These are phyloP conservation scores for Stereum hirsutum DNA, from an alignment of 1,284 basidiomycete species.

Conservation along the genomic window DNA sequence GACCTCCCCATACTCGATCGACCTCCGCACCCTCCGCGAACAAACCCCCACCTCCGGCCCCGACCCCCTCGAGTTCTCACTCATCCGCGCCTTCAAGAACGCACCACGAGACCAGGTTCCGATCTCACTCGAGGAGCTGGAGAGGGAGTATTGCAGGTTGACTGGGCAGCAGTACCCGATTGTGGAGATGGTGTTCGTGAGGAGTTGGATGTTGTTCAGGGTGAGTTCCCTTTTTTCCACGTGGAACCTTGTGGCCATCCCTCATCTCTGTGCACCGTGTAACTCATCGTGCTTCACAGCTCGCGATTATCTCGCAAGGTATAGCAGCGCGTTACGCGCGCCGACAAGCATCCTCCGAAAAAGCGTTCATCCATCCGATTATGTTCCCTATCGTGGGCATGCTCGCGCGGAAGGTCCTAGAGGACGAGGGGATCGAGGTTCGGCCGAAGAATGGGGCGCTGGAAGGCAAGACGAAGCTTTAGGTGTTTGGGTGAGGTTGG, in stretches of 20 bases:
- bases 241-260: neutral
- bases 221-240: slow-evolving; percentile 31
- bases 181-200: slow-evolving; percentile 64
- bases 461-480: too few species aligned
- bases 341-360: slow-evolving; percentile 82
- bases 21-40: slow-evolving; percentile 23
- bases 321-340: slow-evolving; percentile 85
- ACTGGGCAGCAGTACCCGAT: slow-evolving; percentile 64
- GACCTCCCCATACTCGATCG: slow-evolving; percentile 76
- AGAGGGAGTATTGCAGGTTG: slow-evolving; percentile 65
- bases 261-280: neutral
- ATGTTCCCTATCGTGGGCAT: slow-evolving; percentile 59
- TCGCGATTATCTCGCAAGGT: slow-evolving; percentile 86
- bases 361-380: slow-evolving; percentile 45
- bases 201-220: slow-evolving; percentile 85
- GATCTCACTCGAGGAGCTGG: slow-evolving; percentile 64
- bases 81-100: slow-evolving; percentile 51
- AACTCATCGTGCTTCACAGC: slow-evolving; percentile 31
- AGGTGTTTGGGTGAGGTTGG: too few species aligned
- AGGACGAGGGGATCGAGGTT: slow-evolving; percentile 45
- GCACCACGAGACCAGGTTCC: slow-evolving; percentile 46
- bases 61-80: slow-evolving; percentile 6
- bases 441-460: too few species aligned
- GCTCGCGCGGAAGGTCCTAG: slow-evolving; percentile 50
- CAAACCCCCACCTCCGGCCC: too few species aligned